These are phyloP conservation scores for Aureobasidium mangrovei DNA, from an alignment of 2,329 filamentous ascomycete species.

Conservation along the genomic window DNA sequence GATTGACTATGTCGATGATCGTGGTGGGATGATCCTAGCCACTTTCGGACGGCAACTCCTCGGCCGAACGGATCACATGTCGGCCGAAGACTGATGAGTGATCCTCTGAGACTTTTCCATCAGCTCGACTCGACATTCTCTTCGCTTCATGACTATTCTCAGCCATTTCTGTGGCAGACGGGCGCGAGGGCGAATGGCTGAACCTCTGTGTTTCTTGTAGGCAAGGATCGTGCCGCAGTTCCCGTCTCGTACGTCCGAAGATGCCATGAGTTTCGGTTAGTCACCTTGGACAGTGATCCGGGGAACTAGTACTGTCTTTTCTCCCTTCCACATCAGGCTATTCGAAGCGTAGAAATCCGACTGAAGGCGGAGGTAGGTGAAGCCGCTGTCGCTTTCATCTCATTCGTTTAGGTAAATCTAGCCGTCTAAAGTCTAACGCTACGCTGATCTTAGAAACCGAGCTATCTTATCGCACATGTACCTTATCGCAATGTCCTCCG, in stretches of 20 bases:
- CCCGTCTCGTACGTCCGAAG: neutral
- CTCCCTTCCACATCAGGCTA: neutral
- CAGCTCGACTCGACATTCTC: neutral
- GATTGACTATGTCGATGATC: neutral
- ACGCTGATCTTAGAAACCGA: neutral
- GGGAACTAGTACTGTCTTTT: neutral
- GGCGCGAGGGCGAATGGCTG: too few relatives aligned
- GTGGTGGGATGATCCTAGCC: neutral
- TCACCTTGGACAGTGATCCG: neutral
- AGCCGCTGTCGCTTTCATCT: neutral
- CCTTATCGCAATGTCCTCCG: neutral
- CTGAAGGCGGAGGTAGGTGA: neutral
- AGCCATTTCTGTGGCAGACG: too few relatives aligned
- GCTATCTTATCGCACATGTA: slow-evolving; percentile 1
- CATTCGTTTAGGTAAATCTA: slow-evolving; percentile 9
- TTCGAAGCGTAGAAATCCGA: neutral
- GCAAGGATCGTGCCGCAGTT: neutral
- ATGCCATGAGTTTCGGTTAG: neutral
- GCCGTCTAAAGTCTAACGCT: slow-evolving; percentile 1
- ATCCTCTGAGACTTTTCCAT: neutral
- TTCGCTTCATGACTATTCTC: too few relatives aligned
- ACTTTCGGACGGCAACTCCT: neutral
- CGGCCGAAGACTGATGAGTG: too few relatives aligned
- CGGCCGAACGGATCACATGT: neutral
- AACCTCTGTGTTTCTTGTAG: neutral